phyloP scores from a whole-genome alignment of 2,329 filamentous ascomycete species.

The Fusarium nelsonii region DNA sequence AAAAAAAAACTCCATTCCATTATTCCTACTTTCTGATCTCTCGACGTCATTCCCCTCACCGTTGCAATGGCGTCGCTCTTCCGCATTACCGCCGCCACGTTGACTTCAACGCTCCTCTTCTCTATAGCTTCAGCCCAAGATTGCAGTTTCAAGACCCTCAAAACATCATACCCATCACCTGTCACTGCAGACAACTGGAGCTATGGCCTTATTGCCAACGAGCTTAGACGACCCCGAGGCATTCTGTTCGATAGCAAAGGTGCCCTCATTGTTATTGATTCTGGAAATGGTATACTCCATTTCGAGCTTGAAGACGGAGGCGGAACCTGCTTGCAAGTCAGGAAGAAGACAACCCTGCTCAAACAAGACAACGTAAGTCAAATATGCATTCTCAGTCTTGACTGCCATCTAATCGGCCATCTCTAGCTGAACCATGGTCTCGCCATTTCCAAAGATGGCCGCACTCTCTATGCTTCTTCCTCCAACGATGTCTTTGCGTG shows the following conservation, averaged over 20 bases:
- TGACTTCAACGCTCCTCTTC: slow-evolving; percentile 18
- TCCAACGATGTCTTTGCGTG: slow-evolving; percentile 71
- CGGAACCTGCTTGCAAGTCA: slow-evolving; percentile 57
- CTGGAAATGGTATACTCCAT: slow-evolving; percentile 57
- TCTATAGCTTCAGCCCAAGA: slow-evolving; percentile 20
- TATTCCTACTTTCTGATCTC: not conserved
- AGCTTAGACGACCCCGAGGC: slow-evolving; percentile 58
- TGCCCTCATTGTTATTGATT: slow-evolving; percentile 61
- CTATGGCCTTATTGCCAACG: slow-evolving; percentile 58
- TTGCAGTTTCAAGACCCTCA: slow-evolving; percentile 47
- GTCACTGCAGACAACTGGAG: slow-evolving; percentile 58
- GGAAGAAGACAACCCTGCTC: slow-evolving; percentile 54
- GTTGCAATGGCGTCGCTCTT: slow-evolving; percentile 28
- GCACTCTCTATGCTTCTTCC: slow-evolving; percentile 69
- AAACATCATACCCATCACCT: slow-evolving; percentile 54
- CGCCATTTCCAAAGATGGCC: slow-evolving; percentile 64
- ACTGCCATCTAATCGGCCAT: slow-evolving; percentile 6
- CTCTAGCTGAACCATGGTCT: slow-evolving; percentile 68
- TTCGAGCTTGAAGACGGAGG: slow-evolving; percentile 58
- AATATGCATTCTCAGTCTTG: not conserved
- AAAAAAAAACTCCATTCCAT: not conserved
- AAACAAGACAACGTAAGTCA: slow-evolving; percentile 52
- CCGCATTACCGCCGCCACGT: slow-evolving; percentile 18
- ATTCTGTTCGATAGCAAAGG: slow-evolving; percentile 61
- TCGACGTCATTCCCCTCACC: slow-evolving; percentile 20